Evolutionary conservation across 345 rosid genomes (phyloP).

Genomic region (Hevea brasiliensis): DNA sequence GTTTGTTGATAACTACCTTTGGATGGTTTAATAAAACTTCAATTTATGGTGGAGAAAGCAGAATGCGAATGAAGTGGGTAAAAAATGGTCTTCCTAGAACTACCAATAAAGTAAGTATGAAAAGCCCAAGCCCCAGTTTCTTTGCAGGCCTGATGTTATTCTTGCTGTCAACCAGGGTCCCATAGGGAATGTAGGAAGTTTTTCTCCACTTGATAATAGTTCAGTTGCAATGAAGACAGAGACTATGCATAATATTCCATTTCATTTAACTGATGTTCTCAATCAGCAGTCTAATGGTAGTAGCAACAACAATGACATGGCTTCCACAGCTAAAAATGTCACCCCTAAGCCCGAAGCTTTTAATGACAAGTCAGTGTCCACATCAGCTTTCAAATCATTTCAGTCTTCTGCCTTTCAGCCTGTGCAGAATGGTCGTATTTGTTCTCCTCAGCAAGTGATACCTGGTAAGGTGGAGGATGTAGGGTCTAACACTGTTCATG

Average conservation of each 20-base stretch:
- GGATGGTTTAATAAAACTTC: background rate
- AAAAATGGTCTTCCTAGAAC: background rate
- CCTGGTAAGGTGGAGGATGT: slow-evolving; percentile 31
- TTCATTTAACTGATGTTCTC: slow-evolving; percentile 37
- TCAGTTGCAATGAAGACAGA: slow-evolving; percentile 49
- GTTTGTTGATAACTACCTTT: background rate
- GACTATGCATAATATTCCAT: slow-evolving; percentile 27
- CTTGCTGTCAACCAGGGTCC: slow-evolving; percentile 39
- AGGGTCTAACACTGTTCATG: slow-evolving; percentile 17
- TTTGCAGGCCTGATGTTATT: slow-evolving; percentile 23
- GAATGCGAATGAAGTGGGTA: background rate
- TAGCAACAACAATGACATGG: slow-evolving; percentile 54
- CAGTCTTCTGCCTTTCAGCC: slow-evolving; percentile 45
- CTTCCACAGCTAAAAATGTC: slow-evolving; percentile 44
- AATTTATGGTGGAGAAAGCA: background rate
- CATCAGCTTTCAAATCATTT: slow-evolving; percentile 43
- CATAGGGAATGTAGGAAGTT: slow-evolving; percentile 53
- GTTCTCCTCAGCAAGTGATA: slow-evolving; percentile 25
- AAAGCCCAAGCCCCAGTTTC: slow-evolving; percentile 2
- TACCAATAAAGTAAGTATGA: background rate
- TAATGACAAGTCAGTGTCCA: slow-evolving; percentile 36
- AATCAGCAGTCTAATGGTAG: slow-evolving; percentile 59
- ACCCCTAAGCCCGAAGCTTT: slow-evolving; percentile 43
- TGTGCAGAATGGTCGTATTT: slow-evolving; percentile 29
- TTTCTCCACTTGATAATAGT: slow-evolving; percentile 53